phyloP scores from a whole-genome alignment of 208 protist species.

The Wallacemonas collosoma region DNA sequence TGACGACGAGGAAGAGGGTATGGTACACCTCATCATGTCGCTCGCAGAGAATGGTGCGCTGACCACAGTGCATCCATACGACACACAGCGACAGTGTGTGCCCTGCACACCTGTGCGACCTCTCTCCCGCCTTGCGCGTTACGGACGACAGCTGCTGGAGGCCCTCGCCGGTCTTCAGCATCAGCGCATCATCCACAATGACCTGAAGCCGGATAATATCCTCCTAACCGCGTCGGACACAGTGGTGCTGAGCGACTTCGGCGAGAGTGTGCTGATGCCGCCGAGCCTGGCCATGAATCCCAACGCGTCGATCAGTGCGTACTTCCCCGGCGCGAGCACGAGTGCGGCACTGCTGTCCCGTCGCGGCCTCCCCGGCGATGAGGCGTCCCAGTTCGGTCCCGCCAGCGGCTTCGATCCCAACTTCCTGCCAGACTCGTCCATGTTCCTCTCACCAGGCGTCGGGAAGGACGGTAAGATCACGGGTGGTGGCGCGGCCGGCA shows the following conservation, averaged over 20 bases:
- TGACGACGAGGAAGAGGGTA: slow-evolving; percentile 90
- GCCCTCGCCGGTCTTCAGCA: slow-evolving; percentile 49
- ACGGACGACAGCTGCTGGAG: slow-evolving; percentile 43
- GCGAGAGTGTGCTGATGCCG: slow-evolving; percentile 32
- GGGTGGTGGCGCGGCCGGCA: slow-evolving; percentile 31
- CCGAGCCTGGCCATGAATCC: slow-evolving; percentile 1
- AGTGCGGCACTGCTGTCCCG: slow-evolving; percentile 19
- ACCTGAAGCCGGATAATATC: slow-evolving; percentile 76
- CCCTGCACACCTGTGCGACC: slow-evolving; percentile 43
- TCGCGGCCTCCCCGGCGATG: background rate
- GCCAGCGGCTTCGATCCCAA: background rate
- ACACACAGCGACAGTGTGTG: slow-evolving; percentile 18
- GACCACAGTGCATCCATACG: slow-evolving; percentile 34
- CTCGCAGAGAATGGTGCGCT: slow-evolving; percentile 46
- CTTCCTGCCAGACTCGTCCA: slow-evolving; percentile 42
- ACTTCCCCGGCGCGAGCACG: slow-evolving; percentile 10
- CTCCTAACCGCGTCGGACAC: slow-evolving; percentile 34
- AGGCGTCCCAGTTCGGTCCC: background rate
- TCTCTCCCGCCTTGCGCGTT: slow-evolving; percentile 29
- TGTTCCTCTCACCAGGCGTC: slow-evolving; percentile 44
- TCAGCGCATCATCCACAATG: slow-evolving; percentile 56
- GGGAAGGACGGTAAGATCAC: slow-evolving; percentile 35
- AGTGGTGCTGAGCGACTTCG: slow-evolving; percentile 55
- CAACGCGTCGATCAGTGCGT: slow-evolving; percentile 8
- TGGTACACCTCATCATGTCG: slow-evolving; percentile 72